These are phyloP conservation scores for Leishmania guyanensis DNA, from an alignment of 208 protist species.

Conservation along the genomic window DNA sequence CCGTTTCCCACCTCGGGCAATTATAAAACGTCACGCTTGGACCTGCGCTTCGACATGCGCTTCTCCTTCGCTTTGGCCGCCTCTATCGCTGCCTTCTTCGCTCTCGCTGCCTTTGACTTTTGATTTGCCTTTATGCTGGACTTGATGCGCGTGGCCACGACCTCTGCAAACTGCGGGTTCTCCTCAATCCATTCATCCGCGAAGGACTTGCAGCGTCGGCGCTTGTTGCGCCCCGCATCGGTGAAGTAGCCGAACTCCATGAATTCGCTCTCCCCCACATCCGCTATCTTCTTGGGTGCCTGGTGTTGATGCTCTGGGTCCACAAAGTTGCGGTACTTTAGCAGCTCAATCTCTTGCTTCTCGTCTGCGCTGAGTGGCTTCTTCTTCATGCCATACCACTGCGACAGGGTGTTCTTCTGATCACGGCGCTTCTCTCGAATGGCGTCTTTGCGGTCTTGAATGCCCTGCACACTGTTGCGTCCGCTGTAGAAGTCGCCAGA, in stretches of 20 bases:
- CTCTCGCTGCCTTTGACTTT: slow-evolving; percentile 64
- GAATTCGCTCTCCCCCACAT: slow-evolving; percentile 56
- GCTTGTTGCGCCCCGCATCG: slow-evolving; percentile 76
- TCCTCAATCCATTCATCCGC: slow-evolving; percentile 91
- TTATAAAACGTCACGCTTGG: slow-evolving; percentile 37
- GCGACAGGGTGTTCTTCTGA: slow-evolving; percentile 74
- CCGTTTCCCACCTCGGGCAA: neutral
- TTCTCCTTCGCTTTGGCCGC: slow-evolving; percentile 61
- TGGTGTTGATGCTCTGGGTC: slow-evolving; percentile 76
- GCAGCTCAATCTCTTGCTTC: slow-evolving; percentile 81
- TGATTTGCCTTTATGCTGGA: slow-evolving; percentile 77
- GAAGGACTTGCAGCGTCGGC: slow-evolving; percentile 80
- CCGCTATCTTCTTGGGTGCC: slow-evolving; percentile 73
- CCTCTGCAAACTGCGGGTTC: slow-evolving; percentile 75
- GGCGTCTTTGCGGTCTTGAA: slow-evolving; percentile 72
- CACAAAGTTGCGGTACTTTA: slow-evolving; percentile 90
- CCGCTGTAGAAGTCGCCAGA: slow-evolving; percentile 67
- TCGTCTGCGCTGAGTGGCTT: slow-evolving; percentile 50
- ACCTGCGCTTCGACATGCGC: slow-evolving; percentile 56
- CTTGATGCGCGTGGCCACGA: slow-evolving; percentile 77
- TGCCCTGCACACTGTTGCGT: slow-evolving; percentile 64
- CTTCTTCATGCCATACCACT: slow-evolving; percentile 91
- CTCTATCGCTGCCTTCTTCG: slow-evolving; percentile 51
- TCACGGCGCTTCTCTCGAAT: slow-evolving; percentile 67
- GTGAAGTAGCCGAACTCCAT: slow-evolving; percentile 89